Evolutionary conservation across 106 monocot genomes (phyloP), one percentile per base, ranked within the genome.

Genomic region (Alisma plantagoaquatica): DNA sequence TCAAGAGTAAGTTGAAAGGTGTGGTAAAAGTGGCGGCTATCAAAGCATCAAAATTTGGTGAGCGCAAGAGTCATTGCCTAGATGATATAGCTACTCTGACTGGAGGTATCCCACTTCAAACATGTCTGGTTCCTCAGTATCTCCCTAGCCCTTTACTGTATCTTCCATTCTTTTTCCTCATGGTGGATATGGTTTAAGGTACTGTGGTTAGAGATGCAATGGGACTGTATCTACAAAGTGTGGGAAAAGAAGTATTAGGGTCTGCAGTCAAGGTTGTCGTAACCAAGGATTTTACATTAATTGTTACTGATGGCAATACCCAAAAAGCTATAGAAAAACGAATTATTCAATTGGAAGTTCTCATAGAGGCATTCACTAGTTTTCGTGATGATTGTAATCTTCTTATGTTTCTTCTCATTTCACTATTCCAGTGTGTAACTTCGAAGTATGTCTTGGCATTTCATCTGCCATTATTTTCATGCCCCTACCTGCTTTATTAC

Each of bases 1-100:
- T 93, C 45, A 73, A 71, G 57, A 93, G 87, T 63, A 93, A 93
- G 57, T 72, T 93, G 14, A 93, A 80, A 73, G 87, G 94, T 64
- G 57, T 55, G 21, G 24, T 96, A 33, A 96, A 78, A 49, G 73
- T 50, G 31, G 87, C 75, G 68, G 94, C 70, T 31, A 69, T 96
- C 41, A 88, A 96, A 81, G 94, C 94, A 44, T 83, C 87, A 63
- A 63, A 70, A 17, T 96, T 96, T 76, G 94, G 94, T 49, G 88
- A 80, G 41, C 77, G 77, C 25, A 96, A 84, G 65, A 88, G 83
- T 47, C 67, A 88, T 23, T 96, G 66, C 41, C 67, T 96, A 28
- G 83, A 87, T 77, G 92, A 93, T 46, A 74, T 93, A 33, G 82
- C 87, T 57, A 70, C 87, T 35, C 64, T 93, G 33, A 93, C 92